A percentile compares a stretch with the other conserved stretches of the same genome.
These are phyloP conservation scores for Paxillus ammoniavirescens DNA, from an alignment of 768 basidiomycete species.

Conservation along the genomic window DNA sequence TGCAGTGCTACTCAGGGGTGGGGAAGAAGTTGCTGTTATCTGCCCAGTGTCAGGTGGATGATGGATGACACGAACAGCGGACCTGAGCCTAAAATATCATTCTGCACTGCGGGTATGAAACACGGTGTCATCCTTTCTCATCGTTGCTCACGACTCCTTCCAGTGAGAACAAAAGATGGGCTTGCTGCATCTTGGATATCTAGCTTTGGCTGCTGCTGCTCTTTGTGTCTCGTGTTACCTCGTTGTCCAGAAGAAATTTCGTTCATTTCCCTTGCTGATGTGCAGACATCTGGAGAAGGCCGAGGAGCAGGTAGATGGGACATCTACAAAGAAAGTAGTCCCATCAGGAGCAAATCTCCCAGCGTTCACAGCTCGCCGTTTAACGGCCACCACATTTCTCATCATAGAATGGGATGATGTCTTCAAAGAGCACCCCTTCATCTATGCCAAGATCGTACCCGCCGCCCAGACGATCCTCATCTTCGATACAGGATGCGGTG, in stretches of 20 bases:
- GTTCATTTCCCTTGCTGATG: slow-evolving; percentile 9
- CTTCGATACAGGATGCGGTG: slow-evolving; percentile 57
- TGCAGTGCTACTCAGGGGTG: slow-evolving; percentile 52
- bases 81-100: not conserved
- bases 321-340: not conserved
- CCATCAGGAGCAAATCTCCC: slow-evolving; percentile 2
- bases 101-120: not conserved
- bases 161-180: not conserved
- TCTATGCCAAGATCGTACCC: slow-evolving; percentile 48
- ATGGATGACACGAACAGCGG: slow-evolving; percentile 11
- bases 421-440: slow-evolving; percentile 52
- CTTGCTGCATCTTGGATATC: not conserved
- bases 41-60: slow-evolving; percentile 81
- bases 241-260: not conserved
- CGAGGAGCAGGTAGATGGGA: not conserved
- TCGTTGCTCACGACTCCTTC: not conserved
- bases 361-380: slow-evolving; percentile 36
- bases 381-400: slow-evolving; percentile 39
- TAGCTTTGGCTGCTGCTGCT: not conserved
- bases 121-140: slow-evolving; percentile 1
- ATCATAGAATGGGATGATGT: slow-evolving; percentile 52
- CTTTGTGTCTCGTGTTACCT: slow-evolving; percentile 6
- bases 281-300: slow-evolving; percentile 8
- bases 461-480: slow-evolving; percentile 42
- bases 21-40: slow-evolving; percentile 78